A percentile compares a stretch with the other conserved stretches of the same genome.
Evolutionary conservation across 2,329 filamentous ascomycete species (phyloP).

Genomic region (Verticillium nonalfalfae): DNA sequence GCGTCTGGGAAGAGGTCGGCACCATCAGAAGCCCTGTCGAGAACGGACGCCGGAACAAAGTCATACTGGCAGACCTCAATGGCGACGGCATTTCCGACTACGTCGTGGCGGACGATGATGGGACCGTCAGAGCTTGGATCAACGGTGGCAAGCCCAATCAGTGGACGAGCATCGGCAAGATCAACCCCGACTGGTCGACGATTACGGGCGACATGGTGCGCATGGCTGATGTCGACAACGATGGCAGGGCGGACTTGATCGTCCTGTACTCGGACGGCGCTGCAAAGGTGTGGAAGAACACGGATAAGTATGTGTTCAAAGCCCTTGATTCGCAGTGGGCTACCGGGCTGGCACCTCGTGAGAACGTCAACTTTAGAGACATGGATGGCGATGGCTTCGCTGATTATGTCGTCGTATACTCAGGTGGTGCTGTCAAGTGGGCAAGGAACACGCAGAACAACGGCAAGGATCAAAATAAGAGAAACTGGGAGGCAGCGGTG

Average conservation of each 20-base stretch:
- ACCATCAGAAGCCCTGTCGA: background rate
- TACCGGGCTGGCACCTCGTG: background rate
- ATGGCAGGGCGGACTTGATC: background rate
- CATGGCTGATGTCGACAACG: background rate
- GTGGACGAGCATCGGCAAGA: background rate
- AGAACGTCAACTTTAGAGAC: constrained; percentile 4
- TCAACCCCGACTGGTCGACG: background rate
- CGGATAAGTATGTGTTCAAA: constrained; percentile 1
- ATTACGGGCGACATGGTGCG: background rate
- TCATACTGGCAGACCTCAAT: background rate
- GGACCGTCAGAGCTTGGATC: background rate
- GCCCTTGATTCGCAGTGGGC: constrained; percentile 5
- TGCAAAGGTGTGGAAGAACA: constrained; percentile 12
- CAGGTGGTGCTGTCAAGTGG: background rate
- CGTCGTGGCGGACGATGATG: constrained; percentile 2
- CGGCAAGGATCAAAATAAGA: constrained; percentile 5
- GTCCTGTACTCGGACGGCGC: constrained; percentile 6
- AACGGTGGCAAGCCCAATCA: constrained; percentile 1
- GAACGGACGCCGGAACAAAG: background rate
- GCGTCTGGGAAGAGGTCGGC: background rate
- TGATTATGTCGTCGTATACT: constrained; percentile 9
- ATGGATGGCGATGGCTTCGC: constrained; percentile 9
- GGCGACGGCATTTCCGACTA: constrained; percentile 3
- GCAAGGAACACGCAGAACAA: constrained; percentile 6
- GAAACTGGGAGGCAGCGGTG: constrained; percentile 4